Evolutionary conservation across 371 early-diverging fungal species (phyloP).

Genomic region (Batrachochytrium dendrobatidis): DNA sequence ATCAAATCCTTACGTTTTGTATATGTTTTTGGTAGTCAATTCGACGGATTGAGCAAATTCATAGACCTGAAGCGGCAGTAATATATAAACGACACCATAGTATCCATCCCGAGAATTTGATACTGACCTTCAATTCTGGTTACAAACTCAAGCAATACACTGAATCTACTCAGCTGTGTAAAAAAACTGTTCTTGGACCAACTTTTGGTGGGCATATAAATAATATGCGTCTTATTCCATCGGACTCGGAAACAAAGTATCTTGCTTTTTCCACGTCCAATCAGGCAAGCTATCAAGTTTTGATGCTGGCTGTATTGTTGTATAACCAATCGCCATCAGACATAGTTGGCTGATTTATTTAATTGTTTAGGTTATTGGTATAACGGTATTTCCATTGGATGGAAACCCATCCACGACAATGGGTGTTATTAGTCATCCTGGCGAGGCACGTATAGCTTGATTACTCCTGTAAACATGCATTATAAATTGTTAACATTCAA

Average conservation of each 20-base stretch:
- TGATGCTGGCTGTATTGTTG: not conserved
- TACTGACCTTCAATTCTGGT: constrained; percentile 31
- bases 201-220: constrained; percentile 34
- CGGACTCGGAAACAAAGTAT: constrained; percentile 12
- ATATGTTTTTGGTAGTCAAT: constrained; percentile 7
- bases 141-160: constrained; percentile 35
- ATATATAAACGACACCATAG: constrained; percentile 10
- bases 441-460: constrained; percentile 24
- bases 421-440: constrained; percentile 46
- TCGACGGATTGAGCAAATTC: constrained; percentile 34
- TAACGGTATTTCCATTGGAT: constrained; percentile 43
- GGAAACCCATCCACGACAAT: constrained; percentile 44
- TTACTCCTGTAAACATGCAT: not conserved
- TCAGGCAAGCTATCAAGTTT: constrained; percentile 13
- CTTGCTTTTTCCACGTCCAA: constrained; percentile 23
- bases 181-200: constrained; percentile 40
- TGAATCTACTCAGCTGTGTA: constrained; percentile 34
- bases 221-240: constrained; percentile 3
- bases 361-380: constrained; percentile 30
- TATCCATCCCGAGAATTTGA: constrained; percentile 19
- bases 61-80: constrained; percentile 31
- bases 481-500: too few species aligned
- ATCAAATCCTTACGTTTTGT: not conserved
- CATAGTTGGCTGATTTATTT: not conserved
- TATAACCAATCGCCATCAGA: constrained; percentile 10